A percentile compares a stretch with the other conserved stretches of the same genome.
These are phyloP conservation scores for Phlebopus sp. DNA, from an alignment of 1,284 basidiomycete genomes.

Conservation along the genomic window DNA sequence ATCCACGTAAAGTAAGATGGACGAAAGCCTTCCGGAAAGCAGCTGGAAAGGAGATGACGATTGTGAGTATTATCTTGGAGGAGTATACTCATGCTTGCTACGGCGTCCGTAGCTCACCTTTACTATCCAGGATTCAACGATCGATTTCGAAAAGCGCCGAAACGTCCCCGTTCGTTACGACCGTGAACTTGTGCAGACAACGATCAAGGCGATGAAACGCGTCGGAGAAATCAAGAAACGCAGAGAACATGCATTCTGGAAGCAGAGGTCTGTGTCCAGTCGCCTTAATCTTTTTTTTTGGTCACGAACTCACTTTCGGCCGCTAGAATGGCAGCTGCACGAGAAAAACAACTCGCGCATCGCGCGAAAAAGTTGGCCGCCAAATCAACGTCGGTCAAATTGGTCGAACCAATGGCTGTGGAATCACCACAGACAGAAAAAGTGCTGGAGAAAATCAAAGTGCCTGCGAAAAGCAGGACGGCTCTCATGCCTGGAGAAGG, in stretches of 20 bases:
- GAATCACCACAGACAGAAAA: constrained; percentile 45
- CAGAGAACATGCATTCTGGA: constrained; percentile 97
- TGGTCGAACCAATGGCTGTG: constrained; percentile 65
- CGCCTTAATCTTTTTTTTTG: constrained; percentile 20
- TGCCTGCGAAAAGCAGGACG: constrained; percentile 63
- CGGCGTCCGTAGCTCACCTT: neutral
- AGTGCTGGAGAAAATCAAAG: constrained; percentile 78
- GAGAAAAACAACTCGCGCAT: constrained; percentile 68
- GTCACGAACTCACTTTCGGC: constrained; percentile 4
- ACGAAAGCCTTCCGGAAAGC: constrained; percentile 99
- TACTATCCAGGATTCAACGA: constrained; percentile 84
- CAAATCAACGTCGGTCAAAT: constrained; percentile 60
- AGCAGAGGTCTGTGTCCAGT: constrained; percentile 65
- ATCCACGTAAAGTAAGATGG: constrained; percentile 99
- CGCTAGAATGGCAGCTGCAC: constrained; percentile 74
- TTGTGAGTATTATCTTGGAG: constrained; percentile 54
- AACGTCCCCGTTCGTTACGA: constrained; percentile 98
- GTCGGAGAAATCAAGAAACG: constrained; percentile 90
- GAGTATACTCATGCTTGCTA: neutral
- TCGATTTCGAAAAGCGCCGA: constrained; percentile 99
- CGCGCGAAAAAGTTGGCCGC: constrained; percentile 62
- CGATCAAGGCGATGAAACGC: constrained; percentile 97
- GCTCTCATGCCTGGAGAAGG: constrained; percentile 77
- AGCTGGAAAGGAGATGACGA: constrained; percentile 99
- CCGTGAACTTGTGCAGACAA: constrained; percentile 90